These are phyloP conservation scores for Ilyonectria robusta DNA, from an alignment of 2,329 filamentous ascomycete genomes.

Conservation along the genomic window DNA sequence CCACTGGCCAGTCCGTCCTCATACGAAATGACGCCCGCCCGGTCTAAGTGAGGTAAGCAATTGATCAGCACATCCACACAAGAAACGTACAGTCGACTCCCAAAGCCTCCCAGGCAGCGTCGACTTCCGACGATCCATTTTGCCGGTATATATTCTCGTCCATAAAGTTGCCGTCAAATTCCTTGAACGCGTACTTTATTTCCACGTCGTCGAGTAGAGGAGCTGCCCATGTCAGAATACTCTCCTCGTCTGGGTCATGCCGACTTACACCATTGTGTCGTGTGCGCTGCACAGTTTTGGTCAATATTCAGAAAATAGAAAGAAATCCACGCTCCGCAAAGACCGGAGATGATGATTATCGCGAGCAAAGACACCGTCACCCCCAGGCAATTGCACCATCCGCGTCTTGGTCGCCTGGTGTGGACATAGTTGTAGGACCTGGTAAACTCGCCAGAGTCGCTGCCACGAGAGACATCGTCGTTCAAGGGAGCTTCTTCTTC, in stretches of 20 bases:
- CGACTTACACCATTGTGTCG: slow-evolving; percentile 56
- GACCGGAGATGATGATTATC: slow-evolving; percentile 34
- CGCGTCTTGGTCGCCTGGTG: slow-evolving; percentile 26
- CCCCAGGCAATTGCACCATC: slow-evolving; percentile 34
- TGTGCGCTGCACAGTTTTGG: slow-evolving; percentile 47
- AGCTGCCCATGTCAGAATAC: slow-evolving; percentile 41
- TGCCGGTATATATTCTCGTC: slow-evolving; percentile 68
- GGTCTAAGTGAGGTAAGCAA: slow-evolving; percentile 51
- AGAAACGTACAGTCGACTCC: slow-evolving; percentile 60
- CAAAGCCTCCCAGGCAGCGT: slow-evolving; percentile 67
- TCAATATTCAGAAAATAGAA: slow-evolving; percentile 41
- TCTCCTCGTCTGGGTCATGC: background rate
- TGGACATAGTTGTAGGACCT: slow-evolving; percentile 34
- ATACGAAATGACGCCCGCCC: slow-evolving; percentile 63
- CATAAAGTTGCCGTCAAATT: slow-evolving; percentile 71
- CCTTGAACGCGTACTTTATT: slow-evolving; percentile 50
- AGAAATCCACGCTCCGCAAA: slow-evolving; percentile 41
- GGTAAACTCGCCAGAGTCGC: slow-evolving; percentile 38
- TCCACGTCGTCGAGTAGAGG: slow-evolving; percentile 53
- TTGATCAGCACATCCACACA: rapidly evolving
- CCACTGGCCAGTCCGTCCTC: slow-evolving; percentile 66
- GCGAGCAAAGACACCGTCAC: slow-evolving; percentile 22
- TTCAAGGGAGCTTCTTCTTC: slow-evolving; percentile 41
- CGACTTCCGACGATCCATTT: slow-evolving; percentile 65
- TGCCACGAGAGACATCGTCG: slow-evolving; percentile 23